Evolutionary conservation across 208 protist genomes (phyloP).

Genomic region (Histomonas meleagridis): DNA sequence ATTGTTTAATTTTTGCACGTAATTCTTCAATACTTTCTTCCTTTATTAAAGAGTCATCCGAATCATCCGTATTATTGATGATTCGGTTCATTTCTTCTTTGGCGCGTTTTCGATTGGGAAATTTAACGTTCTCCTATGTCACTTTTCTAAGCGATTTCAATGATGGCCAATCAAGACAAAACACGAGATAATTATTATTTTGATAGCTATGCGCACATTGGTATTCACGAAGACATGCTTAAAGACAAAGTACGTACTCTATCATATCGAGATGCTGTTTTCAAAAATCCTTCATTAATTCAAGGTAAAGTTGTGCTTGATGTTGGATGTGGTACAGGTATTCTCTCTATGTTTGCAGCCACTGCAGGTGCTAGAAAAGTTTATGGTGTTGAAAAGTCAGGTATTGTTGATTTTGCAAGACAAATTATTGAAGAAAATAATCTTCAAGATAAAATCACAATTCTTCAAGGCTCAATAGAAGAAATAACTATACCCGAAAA

Average conservation of each 20-base stretch:
- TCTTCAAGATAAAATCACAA: slow-evolving; percentile 54
- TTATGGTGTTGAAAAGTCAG: slow-evolving; percentile 61
- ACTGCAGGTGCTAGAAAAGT: slow-evolving; percentile 77
- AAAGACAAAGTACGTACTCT: slow-evolving; percentile 87
- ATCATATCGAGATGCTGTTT: slow-evolving; percentile 82
- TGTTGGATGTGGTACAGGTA: slow-evolving; percentile 88
- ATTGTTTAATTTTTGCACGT: no score
- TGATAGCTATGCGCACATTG: not conserved
- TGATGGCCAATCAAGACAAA: no score
- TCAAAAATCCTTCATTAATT: slow-evolving; percentile 76
- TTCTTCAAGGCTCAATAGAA: slow-evolving; percentile 49
- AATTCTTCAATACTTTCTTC: no score
- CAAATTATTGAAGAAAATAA: slow-evolving; percentile 61
- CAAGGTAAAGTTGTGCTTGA: slow-evolving; percentile 76
- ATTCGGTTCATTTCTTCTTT: no score
- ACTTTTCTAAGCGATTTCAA: no score
- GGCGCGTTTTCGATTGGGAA: no score
- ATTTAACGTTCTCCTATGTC: no score
- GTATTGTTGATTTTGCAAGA: slow-evolving; percentile 37
- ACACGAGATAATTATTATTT: slow-evolving; percentile 38
- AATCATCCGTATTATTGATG: no score
- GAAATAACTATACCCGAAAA: slow-evolving; percentile 43
- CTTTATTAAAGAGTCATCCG: no score
- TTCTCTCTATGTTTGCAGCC: slow-evolving; percentile 86
- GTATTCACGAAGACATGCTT: slow-evolving; percentile 78